Percentiles rank a stretch among this genome's conserved stretches.
These are phyloP conservation scores for Sporothrix curviconia DNA, from an alignment of 2,329 filamentous ascomycete species.

Conservation along the genomic window DNA sequence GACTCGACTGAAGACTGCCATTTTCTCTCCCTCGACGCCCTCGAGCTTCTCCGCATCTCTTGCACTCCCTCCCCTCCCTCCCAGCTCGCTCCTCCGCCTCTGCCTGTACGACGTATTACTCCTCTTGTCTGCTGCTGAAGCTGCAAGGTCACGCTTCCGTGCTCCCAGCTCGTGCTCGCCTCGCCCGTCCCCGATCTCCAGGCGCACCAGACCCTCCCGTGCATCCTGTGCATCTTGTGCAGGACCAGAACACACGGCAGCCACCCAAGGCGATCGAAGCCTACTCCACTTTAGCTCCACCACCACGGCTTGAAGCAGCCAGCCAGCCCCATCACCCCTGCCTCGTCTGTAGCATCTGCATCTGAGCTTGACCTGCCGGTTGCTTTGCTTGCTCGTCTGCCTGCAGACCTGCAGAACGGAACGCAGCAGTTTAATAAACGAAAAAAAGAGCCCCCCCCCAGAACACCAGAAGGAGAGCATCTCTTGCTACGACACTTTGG, in stretches of 20 bases:
- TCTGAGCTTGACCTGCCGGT: neutral
- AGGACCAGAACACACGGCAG: neutral
- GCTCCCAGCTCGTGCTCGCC: slow-evolving; percentile 3
- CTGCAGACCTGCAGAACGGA: slow-evolving; percentile 3
- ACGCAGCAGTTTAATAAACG: too few species aligned
- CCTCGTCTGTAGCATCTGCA: slow-evolving; percentile 2
- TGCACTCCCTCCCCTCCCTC: neutral
- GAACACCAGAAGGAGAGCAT: neutral
- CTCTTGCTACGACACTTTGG: slow-evolving; percentile 1
- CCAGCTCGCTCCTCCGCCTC: neutral
- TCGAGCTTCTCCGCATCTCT: neutral
- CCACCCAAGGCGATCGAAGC: slow-evolving; percentile 9
- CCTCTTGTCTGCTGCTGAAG: neutral
- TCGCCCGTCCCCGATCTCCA: neutral
- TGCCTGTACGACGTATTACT: neutral
- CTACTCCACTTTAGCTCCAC: slow-evolving; percentile 6
- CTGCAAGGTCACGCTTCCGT: slow-evolving; percentile 6
- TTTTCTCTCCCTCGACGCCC: too few species aligned
- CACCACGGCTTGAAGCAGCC: slow-evolving; percentile 12
- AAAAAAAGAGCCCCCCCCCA: neutral
- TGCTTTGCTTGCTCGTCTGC: neutral
- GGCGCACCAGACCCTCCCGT: neutral
- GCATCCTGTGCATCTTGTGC: neutral
- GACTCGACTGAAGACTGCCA: too few species aligned
- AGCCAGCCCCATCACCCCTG: neutral